These are phyloP conservation scores for Eucalyptus tenuipes DNA, from an alignment of 345 rosid genomes.

Conservation along the genomic window DNA sequence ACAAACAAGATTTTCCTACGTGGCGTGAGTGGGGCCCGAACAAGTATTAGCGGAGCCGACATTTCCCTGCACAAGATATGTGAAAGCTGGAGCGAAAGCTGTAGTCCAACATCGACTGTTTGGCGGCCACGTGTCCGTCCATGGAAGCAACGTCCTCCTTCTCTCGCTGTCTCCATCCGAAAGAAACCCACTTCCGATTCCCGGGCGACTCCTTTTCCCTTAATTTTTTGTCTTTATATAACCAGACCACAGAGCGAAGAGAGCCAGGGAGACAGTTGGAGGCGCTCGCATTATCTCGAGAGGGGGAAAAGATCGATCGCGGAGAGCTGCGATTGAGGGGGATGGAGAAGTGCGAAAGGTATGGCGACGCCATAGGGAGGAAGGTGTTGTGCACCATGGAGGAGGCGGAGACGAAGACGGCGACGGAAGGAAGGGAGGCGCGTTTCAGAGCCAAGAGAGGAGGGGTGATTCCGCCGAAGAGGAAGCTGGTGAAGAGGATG, in stretches of 20 bases:
- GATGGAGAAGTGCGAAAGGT: not conserved
- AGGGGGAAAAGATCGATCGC: not conserved
- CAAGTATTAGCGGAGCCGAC: not conserved
- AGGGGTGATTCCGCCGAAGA: not conserved
- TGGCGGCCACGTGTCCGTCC: not conserved
- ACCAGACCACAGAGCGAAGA: not conserved
- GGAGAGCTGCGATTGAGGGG: not conserved
- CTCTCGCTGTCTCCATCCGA: not conserved
- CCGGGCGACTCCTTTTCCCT: not conserved
- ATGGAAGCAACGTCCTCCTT: not conserved
- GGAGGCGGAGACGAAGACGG: not conserved
- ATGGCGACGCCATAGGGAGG: not conserved
- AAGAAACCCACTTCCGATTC: not conserved
- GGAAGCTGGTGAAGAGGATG: conserved; percentile 2
- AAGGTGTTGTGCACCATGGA: not conserved
- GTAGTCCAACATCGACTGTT: not conserved
- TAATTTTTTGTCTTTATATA: not conserved
- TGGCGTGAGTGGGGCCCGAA: not conserved
- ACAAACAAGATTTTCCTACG: not conserved
- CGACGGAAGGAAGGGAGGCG: not conserved
- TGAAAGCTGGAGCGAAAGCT: not conserved
- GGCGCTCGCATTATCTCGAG: not conserved
- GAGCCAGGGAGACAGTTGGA: not conserved
- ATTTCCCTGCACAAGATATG: not conserved
- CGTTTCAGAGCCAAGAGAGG: not conserved